Evolutionary conservation across 2,329 filamentous ascomycete genomes (phyloP).

Genomic region (Fusarium floridanum): DNA sequence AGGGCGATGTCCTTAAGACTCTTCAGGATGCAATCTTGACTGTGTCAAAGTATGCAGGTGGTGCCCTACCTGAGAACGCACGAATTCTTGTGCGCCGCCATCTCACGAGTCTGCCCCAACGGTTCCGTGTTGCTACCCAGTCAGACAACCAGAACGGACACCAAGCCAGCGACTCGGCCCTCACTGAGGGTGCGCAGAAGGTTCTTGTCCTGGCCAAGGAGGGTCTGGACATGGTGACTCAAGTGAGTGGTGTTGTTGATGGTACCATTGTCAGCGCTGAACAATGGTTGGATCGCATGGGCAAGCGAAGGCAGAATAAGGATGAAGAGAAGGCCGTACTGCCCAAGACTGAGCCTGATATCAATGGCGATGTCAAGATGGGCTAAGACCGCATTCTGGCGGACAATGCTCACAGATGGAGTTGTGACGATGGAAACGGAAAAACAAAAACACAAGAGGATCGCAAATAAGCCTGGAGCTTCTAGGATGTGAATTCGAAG

Average conservation of each 20-base stretch:
- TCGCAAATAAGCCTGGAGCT: slow-evolving; percentile 7
- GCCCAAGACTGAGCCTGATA: slow-evolving; percentile 34
- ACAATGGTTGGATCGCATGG: slow-evolving; percentile 87
- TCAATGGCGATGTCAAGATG: slow-evolving; percentile 48
- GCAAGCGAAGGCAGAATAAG: slow-evolving; percentile 53
- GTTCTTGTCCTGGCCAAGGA: slow-evolving; percentile 90
- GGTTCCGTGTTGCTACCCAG: slow-evolving; percentile 81
- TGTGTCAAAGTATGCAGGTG: slow-evolving; percentile 92
- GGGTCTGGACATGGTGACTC: slow-evolving; percentile 92
- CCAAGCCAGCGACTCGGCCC: slow-evolving; percentile 53
- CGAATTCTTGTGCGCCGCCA: slow-evolving; percentile 85
- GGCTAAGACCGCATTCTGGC: slow-evolving; percentile 23
- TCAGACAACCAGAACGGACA: slow-evolving; percentile 47
- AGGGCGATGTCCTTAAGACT: slow-evolving; percentile 79
- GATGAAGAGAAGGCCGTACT: slow-evolving; percentile 47
- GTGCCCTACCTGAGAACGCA: slow-evolving; percentile 90
- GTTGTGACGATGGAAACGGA: slow-evolving; percentile 10
- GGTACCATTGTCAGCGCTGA: slow-evolving; percentile 92
- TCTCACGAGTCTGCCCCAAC: slow-evolving; percentile 84
- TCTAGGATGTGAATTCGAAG: not conserved
- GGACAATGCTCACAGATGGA: slow-evolving; percentile 4
- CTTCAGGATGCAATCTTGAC: slow-evolving; percentile 86
- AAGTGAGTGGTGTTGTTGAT: slow-evolving; percentile 89
- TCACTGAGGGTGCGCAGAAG: slow-evolving; percentile 74
- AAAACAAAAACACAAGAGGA: slow-evolving; percentile 13